A percentile compares a stretch with the other conserved stretches of the same genome.
Evolutionary conservation across 2,329 filamentous ascomycete species (phyloP).

Genomic region (Dactylellina parvicollis): DNA sequence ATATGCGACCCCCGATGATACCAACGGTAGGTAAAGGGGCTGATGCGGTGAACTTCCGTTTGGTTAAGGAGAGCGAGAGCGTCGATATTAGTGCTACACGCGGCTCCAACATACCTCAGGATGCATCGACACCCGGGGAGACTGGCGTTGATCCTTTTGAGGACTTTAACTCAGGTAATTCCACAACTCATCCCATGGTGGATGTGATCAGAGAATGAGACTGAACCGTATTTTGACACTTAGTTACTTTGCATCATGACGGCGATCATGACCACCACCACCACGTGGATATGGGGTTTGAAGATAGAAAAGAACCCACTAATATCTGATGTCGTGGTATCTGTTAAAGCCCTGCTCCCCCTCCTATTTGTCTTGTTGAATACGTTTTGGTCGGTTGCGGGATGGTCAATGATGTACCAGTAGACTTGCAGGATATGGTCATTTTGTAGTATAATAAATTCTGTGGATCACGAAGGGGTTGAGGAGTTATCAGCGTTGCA

Average conservation of each 20-base stretch:
- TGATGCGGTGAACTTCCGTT: conserved; percentile 96
- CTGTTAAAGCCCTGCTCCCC: background rate
- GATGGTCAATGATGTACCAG: background rate
- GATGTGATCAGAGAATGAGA: no score
- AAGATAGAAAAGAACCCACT: conserved; percentile 1
- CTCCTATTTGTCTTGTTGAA: background rate
- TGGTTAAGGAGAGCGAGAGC: conserved; percentile 96
- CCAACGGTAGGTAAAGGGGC: conserved; percentile 88
- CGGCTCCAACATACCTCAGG: conserved; percentile 81
- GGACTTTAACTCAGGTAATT: conserved; percentile 78
- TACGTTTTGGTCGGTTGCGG: background rate
- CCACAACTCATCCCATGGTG: background rate
- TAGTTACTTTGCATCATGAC: conserved; percentile 95
- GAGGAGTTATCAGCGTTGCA: conserved; percentile 15
- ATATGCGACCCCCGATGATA: conserved; percentile 97
- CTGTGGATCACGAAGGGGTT: conserved; percentile 13
- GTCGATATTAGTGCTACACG: conserved; percentile 77
- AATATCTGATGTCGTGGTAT: conserved; percentile 9
- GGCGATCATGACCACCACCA: conserved; percentile 70
- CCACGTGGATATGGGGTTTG: conserved; percentile 38
- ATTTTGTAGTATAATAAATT: background rate
- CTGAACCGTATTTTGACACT: no score
- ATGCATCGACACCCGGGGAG: conserved; percentile 82
- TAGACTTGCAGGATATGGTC: background rate
- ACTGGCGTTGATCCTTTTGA: conserved; percentile 89